Conservation (phyloP, 2,329 filamentous ascomycete genomes). For the Xylaria sp. region DNA sequence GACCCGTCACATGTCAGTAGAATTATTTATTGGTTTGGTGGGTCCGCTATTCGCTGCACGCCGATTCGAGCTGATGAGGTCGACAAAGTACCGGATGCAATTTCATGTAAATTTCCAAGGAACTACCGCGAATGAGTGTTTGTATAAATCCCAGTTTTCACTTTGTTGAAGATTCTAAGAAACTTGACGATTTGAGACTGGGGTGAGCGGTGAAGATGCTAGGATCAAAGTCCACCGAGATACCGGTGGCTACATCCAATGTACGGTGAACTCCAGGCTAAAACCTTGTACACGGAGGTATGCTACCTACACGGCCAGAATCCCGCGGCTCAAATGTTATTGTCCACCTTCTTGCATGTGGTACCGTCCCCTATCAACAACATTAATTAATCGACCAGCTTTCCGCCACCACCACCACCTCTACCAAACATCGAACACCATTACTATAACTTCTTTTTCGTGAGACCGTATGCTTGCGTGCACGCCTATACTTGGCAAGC, state of each 20-base stretch:
- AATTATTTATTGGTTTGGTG: background rate
- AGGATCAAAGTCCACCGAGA: background rate
- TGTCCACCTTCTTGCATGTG: conserved; percentile 23
- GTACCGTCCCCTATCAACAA: conserved; percentile 3
- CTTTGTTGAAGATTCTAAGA: background rate
- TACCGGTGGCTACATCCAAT: conserved; percentile 6
- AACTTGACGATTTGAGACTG: background rate
- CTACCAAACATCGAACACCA: background rate
- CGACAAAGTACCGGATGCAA: background rate
- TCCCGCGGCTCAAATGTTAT: conserved; percentile 23
- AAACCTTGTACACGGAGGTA: conserved; percentile 18
- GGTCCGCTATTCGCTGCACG: background rate
- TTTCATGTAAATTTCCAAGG: background rate
- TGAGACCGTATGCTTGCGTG: background rate
- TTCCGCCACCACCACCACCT: background rate
- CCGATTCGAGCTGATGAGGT: background rate
- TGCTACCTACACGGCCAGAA: background rate
- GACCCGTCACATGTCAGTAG: conserved; percentile 8
- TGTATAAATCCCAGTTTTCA: background rate
- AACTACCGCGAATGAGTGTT: background rate
- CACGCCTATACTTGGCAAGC: background rate
- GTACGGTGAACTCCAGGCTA: conserved; percentile 2
- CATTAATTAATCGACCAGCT: background rate
- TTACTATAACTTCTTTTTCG: background rate
- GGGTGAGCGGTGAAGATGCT: conserved; percentile 12